Evolutionary conservation across 345 rosid genomes (phyloP).

Genomic region (Xanthoceras sorbifolium): DNA sequence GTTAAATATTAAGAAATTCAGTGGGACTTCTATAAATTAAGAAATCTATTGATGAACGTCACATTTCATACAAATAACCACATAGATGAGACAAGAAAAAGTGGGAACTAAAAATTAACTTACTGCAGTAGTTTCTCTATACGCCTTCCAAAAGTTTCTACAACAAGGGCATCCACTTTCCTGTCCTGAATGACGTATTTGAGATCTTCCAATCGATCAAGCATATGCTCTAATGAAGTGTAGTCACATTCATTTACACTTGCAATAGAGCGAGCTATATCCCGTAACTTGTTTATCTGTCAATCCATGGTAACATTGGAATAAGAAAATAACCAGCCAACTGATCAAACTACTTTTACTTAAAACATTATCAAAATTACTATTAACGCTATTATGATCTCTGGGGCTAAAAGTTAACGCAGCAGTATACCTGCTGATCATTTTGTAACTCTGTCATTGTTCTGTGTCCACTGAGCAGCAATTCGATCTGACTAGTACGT

Average conservation of each 20-base stretch:
- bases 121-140: conserved; percentile 92
- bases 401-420: background rate
- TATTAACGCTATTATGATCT: background rate
- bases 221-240: conserved; percentile 67
- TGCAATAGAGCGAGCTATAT: conserved; percentile 77
- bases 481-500: conserved; percentile 73
- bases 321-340: conserved; percentile 23
- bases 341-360: background rate
- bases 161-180: conserved; percentile 91
- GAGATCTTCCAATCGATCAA: conserved; percentile 75
- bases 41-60: background rate
- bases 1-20: background rate
- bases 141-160: conserved; percentile 97
- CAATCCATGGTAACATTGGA: conserved; percentile 23
- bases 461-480: conserved; percentile 69
- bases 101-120: conserved; percentile 25
- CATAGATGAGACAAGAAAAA: background rate
- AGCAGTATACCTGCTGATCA: conserved; percentile 65
- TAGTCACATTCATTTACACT: conserved; percentile 68
- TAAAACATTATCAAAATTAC: background rate
- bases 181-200: conserved; percentile 92
- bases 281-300: conserved; percentile 78
- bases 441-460: conserved; percentile 83
- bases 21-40: background rate
- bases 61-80: background rate